Evolutionary conservation across 116 monocot genomes (phyloP).

Genomic region (Phalaenopsis hybrid): DNA sequence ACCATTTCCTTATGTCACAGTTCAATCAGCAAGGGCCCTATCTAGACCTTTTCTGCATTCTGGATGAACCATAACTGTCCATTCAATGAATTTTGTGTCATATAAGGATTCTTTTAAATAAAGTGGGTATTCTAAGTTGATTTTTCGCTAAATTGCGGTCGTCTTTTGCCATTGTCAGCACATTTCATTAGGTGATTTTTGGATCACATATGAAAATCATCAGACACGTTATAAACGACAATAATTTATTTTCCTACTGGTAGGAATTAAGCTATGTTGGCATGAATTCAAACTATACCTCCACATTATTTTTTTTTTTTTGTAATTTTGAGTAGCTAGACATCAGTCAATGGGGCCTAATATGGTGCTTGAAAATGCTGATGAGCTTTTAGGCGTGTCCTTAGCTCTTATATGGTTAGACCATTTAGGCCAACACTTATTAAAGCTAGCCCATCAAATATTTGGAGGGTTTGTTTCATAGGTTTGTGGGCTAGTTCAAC

Average conservation of each 20-base stretch:
- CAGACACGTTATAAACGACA: background rate
- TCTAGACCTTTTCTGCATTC: too few relatives aligned
- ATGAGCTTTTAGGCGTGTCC: background rate
- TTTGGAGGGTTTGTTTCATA: background rate
- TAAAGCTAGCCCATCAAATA: background rate
- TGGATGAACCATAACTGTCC: too few relatives aligned
- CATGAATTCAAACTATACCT: background rate
- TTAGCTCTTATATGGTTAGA: background rate
- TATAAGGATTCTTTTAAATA: too few relatives aligned
- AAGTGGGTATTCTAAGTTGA: too few relatives aligned
- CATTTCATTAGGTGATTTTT: too few relatives aligned
- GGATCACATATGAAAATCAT: too few relatives aligned
- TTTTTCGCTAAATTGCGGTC: too few relatives aligned
- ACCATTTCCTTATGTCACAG: too few relatives aligned
- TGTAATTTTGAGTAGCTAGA: background rate
- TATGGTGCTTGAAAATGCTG: background rate
- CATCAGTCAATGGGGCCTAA: background rate
- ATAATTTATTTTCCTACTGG: background rate
- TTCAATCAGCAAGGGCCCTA: too few relatives aligned
- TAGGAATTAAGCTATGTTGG: background rate
- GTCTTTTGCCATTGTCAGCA: too few relatives aligned
- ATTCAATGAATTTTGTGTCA: too few relatives aligned
- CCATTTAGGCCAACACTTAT: background rate
- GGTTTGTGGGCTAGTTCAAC: background rate
- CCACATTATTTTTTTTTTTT: background rate